phyloP scores from a whole-genome alignment of 2,329 filamentous ascomycete species.

The Penicillium vulpinum region DNA sequence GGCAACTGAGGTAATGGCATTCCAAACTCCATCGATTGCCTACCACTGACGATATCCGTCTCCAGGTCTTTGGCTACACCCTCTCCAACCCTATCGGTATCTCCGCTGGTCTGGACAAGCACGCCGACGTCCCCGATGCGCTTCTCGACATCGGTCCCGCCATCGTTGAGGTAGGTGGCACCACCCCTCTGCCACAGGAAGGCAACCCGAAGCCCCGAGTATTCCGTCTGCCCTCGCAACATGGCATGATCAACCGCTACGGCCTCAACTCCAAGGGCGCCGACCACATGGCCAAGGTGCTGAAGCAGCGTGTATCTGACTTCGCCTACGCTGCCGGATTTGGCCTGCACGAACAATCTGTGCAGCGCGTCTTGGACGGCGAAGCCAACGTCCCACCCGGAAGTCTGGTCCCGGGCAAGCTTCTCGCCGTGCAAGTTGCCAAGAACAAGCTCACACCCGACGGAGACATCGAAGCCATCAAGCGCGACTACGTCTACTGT shows the following conservation, averaged over 20 bases:
- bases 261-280: conserved; percentile 91
- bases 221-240: conserved; percentile 78
- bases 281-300: conserved; percentile 75
- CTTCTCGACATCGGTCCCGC: conserved; percentile 82
- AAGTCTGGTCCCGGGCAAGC: conserved; percentile 70
- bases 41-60: neutral
- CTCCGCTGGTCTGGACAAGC: conserved; percentile 93
- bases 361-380: conserved; percentile 73
- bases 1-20: conserved; percentile 47
- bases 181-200: conserved; percentile 80
- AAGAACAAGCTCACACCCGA: conserved; percentile 96
- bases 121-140: conserved; percentile 81
- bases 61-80: conserved; percentile 69
- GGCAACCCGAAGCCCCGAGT: conserved; percentile 88
- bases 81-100: conserved; percentile 88
- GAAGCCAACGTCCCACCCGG: conserved; percentile 75
- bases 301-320: conserved; percentile 74
- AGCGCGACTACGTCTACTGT: conserved; percentile 80
- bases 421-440: conserved; percentile 88
- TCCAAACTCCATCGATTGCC: neutral
- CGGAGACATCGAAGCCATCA: conserved; percentile 77
- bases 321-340: conserved; percentile 73
- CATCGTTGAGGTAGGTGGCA: conserved; percentile 88
- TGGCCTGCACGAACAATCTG: conserved; percentile 61
- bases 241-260: conserved; percentile 92